A percentile compares a stretch with the other conserved stretches of the same genome.
Evolutionary conservation across 1,139 yeast genomes (phyloP).

Genomic region (Pneumocystis oryctolagi): DNA sequence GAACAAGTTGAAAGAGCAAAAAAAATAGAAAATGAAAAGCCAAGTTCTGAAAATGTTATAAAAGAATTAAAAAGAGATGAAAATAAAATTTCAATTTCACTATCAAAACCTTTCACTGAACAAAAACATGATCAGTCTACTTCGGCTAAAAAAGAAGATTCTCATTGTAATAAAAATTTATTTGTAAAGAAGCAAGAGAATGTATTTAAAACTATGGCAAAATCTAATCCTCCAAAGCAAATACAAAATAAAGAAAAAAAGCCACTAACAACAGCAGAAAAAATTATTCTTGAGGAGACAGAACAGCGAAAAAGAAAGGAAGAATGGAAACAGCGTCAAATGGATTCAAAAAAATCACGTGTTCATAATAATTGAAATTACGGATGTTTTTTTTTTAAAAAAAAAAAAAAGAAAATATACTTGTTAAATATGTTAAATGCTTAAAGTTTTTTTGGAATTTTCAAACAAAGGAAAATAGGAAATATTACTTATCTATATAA

Average conservation of each 20-base stretch:
- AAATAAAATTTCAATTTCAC: background rate
- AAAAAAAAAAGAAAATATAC: too few relatives aligned
- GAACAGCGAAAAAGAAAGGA: background rate
- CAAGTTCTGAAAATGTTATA: conserved; percentile 2
- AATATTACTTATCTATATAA: too few relatives aligned
- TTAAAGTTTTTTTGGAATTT: background rate
- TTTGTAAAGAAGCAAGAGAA: conserved; percentile 2
- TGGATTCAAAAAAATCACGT: background rate
- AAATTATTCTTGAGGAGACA: conserved; percentile 7
- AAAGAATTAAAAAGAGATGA: background rate
- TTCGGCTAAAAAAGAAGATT: background rate
- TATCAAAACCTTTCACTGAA: conserved; percentile 13
- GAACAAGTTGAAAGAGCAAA: conserved; percentile 40
- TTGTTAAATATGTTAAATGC: background rate
- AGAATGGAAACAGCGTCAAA: background rate
- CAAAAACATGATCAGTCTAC: background rate
- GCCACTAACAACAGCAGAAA: conserved; percentile 7
- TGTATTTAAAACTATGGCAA: conserved; percentile 1
- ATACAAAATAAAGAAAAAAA: background rate
- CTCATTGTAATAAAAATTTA: background rate
- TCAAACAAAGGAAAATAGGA: too few relatives aligned
- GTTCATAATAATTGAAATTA: background rate
- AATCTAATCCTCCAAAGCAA: conserved; percentile 4
- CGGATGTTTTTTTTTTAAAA: background rate
- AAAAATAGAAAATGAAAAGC: conserved; percentile 17